Base-by-base conservation (phyloP, 768 basidiomycete species). In the Suillus cothurnatus region DNA sequence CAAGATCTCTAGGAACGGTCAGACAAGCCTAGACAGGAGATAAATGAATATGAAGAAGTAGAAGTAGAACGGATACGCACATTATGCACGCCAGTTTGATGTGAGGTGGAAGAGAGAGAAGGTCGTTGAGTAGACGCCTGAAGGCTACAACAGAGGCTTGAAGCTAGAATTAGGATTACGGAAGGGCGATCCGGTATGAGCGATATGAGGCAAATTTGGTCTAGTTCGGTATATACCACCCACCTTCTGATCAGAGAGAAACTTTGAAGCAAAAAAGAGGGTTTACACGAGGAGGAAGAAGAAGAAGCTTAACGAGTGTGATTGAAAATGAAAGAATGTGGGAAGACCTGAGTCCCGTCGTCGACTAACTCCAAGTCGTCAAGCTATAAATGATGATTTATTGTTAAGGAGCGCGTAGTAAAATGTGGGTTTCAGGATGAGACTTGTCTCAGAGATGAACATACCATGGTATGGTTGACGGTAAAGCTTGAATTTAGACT, bases 121-220 rank as follows among this genome's bases (percentile, higher is more conserved):
- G 17, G 41, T 41, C 31, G 41, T 41, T 6, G 2, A 32, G 32
- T 34, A 52, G 50, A 36, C 19, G 47, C 50, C 32, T 61, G 19
- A 47, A 66, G 63, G 63, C n/a, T n/a, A n/a, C n/a, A n/a, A n/a
- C n/a, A 69, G 47, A 15, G 57, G 14, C n/a, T 12, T 15, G 21
- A 69, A 72, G 71, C 72, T 69, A 73, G 67, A 73, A 62, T 67
- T 72, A 57, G 60, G 47, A 26, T 58, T 34, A 49, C 36, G 61
- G 61, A 21, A 34, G 28, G 31, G 34, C 32, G 61, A 61, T 60
- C 61, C 43, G 61, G 4, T 56, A 59, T 26, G 36, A 23, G 52
- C 52, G 52, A 21, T 53, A 21, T 32, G 36, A 38, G 55, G 11
- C 34, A 36, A 17, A 32, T 4, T 50, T 12, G 23, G 49, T 49